phyloP scores from a whole-genome alignment of 371 early-diverging fungal genomes.

The Caulochytrium protostelioides region DNA sequence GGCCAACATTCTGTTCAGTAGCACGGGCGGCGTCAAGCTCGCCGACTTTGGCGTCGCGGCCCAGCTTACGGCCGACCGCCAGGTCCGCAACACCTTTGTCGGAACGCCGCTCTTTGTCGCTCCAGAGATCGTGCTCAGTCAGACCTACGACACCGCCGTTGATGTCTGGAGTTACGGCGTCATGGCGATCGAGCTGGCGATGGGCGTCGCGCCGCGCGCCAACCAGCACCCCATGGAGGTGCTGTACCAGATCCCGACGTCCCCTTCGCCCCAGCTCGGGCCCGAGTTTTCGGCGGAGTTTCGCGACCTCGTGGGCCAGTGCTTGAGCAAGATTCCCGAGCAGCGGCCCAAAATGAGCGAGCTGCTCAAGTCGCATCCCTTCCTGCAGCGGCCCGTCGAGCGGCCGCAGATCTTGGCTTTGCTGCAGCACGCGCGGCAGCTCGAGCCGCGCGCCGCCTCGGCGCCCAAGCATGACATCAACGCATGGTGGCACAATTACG shows the following conservation, averaged over 20 bases:
- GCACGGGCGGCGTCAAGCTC: conserved; percentile 9
- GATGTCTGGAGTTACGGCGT: conserved; percentile 79
- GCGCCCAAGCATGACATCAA: no score
- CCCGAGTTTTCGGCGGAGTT: conserved; percentile 3
- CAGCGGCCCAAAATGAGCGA: no score
- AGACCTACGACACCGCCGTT: conserved; percentile 8
- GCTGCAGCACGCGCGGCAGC: no score
- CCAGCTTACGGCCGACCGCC: conserved; percentile 3
- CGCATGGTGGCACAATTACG: no score
- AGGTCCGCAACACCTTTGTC: conserved; percentile 21
- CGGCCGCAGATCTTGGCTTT: no score
- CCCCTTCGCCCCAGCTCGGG: conserved; percentile 4
- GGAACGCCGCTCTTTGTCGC: conserved; percentile 21
- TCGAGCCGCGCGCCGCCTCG: no score
- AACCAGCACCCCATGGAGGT: conserved; percentile 36
- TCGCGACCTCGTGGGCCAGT: conserved; percentile 5
- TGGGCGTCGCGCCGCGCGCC: conserved; percentile 27
- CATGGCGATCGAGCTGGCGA: conserved; percentile 52
- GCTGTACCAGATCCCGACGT: conserved; percentile 4
- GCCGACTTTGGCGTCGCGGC: conserved; percentile 22
- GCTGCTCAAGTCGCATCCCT: no score
- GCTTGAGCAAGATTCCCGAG: conserved; percentile 4
- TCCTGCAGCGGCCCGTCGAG: no score
- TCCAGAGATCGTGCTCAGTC: conserved; percentile 6
- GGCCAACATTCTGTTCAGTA: conserved; percentile 11